A percentile compares a stretch with the other conserved stretches of the same genome.
Evolutionary conservation across 257 asterid genomes (phyloP).

Genomic region (Solanum pennellii): DNA sequence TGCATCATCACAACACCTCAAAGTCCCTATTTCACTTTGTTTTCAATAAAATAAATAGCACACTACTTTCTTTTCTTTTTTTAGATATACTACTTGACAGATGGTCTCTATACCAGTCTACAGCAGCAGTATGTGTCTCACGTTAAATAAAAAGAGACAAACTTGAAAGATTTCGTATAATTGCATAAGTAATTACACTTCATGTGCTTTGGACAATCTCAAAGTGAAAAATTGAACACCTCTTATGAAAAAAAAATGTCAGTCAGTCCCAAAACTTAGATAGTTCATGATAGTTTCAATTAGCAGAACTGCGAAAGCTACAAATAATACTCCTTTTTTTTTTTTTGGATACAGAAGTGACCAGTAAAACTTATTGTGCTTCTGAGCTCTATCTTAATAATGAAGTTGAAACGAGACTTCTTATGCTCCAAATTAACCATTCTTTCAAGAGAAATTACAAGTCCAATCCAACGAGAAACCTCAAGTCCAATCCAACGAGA

Average conservation of each 20-base stretch:
- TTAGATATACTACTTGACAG: neutral
- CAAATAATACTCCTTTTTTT: neutral
- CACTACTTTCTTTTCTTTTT: neutral
- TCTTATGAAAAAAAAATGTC: neutral
- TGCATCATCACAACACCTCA: neutral
- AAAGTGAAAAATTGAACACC: neutral
- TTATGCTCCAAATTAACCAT: neutral
- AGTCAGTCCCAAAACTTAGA: neutral
- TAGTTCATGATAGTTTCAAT: neutral
- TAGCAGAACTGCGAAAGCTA: neutral
- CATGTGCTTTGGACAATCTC: neutral
- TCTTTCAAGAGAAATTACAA: neutral
- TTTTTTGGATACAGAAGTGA: neutral
- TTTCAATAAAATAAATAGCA: neutral
- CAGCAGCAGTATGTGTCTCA: neutral
- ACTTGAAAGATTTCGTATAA: neutral
- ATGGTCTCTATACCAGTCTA: neutral
- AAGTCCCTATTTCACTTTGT: neutral
- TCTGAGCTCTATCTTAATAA: neutral
- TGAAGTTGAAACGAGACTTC: neutral
- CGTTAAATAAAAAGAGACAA: neutral
- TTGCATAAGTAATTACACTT: neutral
- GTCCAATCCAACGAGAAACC: neutral
- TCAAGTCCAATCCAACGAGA: neutral
- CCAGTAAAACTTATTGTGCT: neutral